Evolutionary conservation across 805 yeast species (phyloP).

Genomic region (Candida corydali): DNA sequence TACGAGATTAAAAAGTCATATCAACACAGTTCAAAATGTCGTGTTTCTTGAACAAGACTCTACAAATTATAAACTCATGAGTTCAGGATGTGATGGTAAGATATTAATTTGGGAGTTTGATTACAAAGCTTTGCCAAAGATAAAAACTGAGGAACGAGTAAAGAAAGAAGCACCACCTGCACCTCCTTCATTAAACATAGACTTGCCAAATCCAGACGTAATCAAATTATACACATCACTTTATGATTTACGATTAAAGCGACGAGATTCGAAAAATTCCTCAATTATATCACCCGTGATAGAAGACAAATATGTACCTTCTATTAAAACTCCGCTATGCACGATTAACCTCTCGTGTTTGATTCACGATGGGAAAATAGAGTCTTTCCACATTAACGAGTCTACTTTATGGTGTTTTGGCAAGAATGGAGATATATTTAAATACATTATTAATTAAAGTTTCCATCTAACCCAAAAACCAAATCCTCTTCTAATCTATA

Average conservation of each 20-base stretch:
- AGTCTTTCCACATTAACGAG: constrained; percentile 26
- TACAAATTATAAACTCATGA: constrained; percentile 27
- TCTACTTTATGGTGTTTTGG: constrained; percentile 34
- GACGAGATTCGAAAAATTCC: constrained; percentile 17
- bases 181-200: constrained; percentile 7
- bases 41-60: constrained; percentile 22
- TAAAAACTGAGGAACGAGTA: constrained; percentile 17
- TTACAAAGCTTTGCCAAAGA: constrained; percentile 35
- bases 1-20: constrained; percentile 37
- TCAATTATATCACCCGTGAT: constrained; percentile 32
- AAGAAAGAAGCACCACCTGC: constrained; percentile 5
- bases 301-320: constrained; percentile 34
- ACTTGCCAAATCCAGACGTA: constrained; percentile 23
- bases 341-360: constrained; percentile 29
- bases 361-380: constrained; percentile 33
- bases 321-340: constrained; percentile 33
- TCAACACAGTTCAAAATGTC: constrained; percentile 29
- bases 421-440: constrained; percentile 38
- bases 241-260: constrained; percentile 30
- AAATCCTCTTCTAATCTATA: constrained; percentile 41
- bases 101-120: constrained; percentile 43
- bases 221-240: constrained; percentile 30
- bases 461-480: constrained; percentile 43
- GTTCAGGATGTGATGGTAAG: constrained; percentile 39
- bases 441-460: constrained; percentile 15